Evolutionary conservation across 805 yeast species (phyloP).

Genomic region (Lipomyces yamadae): DNA sequence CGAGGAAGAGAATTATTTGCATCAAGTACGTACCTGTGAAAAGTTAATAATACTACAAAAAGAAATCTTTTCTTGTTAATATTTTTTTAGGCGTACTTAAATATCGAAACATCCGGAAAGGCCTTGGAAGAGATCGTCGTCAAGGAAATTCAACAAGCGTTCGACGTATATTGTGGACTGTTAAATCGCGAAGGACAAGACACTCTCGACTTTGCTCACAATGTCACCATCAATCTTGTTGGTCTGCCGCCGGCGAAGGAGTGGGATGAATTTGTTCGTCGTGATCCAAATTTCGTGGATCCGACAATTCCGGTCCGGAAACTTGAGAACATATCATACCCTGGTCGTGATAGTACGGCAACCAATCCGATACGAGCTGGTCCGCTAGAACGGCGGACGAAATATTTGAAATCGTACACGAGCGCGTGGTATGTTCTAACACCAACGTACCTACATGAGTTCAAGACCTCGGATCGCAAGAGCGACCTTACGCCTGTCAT

Average conservation of each 20-base stretch:
- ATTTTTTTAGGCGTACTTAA: slow-evolving; percentile 66
- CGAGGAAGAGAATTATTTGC: slow-evolving; percentile 80
- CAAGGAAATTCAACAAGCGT: slow-evolving; percentile 80
- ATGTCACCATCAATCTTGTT: slow-evolving; percentile 69
- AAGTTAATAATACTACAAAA: too few species aligned
- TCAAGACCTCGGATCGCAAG: slow-evolving; percentile 79
- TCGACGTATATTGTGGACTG: slow-evolving; percentile 57
- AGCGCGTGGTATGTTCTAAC: slow-evolving; percentile 91
- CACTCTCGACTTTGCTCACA: slow-evolving; percentile 68
- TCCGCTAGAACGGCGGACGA: slow-evolving; percentile 83
- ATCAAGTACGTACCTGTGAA: slow-evolving; percentile 48
- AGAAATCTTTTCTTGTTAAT: background rate
- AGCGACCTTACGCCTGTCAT: slow-evolving; percentile 81
- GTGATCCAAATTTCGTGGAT: slow-evolving; percentile 73
- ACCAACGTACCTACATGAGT: slow-evolving; percentile 86
- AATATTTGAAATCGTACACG: slow-evolving; percentile 87
- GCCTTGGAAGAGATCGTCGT: slow-evolving; percentile 88
- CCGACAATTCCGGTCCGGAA: slow-evolving; percentile 65
- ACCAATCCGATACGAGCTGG: slow-evolving; percentile 76
- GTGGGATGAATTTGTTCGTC: slow-evolving; percentile 82
- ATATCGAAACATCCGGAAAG: slow-evolving; percentile 84
- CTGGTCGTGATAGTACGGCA: slow-evolving; percentile 70
- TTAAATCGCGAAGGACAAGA: slow-evolving; percentile 57
- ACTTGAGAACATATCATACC: slow-evolving; percentile 64
- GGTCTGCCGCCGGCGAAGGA: slow-evolving; percentile 80